Conservation (phyloP, 345 rosid genomes). For the Pistacia atlantica region DNA sequence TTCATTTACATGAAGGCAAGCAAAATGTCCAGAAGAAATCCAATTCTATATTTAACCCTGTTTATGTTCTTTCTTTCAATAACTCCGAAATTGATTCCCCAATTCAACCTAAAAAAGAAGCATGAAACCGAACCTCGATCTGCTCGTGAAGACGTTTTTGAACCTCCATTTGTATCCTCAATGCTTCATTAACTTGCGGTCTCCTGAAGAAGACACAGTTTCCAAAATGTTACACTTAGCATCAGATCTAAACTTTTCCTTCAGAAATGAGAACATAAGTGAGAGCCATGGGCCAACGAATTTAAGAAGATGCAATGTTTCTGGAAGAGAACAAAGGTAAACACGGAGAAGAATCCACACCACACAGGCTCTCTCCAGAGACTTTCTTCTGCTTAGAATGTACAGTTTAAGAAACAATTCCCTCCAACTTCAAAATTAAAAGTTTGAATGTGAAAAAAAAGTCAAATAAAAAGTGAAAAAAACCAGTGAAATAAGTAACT, state of each 20-base stretch:
- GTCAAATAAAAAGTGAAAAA: background rate
- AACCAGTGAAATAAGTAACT: background rate
- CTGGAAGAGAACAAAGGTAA: slow-evolving; percentile 3
- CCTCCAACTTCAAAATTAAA: background rate
- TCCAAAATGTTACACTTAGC: background rate
- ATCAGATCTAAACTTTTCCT: background rate
- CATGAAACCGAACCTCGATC: slow-evolving; percentile 21
- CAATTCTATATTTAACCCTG: too few species aligned
- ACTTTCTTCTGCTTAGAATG: background rate
- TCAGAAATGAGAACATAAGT: background rate
- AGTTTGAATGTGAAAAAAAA: background rate
- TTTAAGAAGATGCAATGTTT: background rate
- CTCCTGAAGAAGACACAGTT: slow-evolving; percentile 10
- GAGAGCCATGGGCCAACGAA: background rate
- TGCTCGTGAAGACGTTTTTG: slow-evolving; percentile 33
- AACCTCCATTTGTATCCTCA: slow-evolving; percentile 32
- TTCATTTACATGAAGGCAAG: too few species aligned
- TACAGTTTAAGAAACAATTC: background rate
- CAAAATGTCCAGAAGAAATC: background rate
- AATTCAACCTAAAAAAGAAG: background rate
- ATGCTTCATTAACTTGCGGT: slow-evolving; percentile 25
- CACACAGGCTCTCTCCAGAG: slow-evolving; percentile 12
- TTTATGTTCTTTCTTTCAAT: background rate
- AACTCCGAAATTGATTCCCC: too few species aligned
- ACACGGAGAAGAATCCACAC: slow-evolving; percentile 19